Conservation (phyloP, 768 basidiomycete genomes). For the Filobasidium floriforme region DNA sequence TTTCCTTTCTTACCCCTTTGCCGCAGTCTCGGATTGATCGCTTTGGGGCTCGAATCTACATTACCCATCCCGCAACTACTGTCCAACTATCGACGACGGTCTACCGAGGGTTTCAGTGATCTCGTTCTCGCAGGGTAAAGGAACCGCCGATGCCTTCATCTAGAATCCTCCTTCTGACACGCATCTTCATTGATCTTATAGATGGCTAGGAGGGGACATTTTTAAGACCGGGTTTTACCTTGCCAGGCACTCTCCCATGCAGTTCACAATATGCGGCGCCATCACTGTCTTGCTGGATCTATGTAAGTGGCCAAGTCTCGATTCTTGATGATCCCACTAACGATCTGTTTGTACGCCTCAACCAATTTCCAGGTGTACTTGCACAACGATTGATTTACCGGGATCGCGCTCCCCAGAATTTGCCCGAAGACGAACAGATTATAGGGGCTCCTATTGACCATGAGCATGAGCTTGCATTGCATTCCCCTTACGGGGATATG, state of each 20-base stretch:
- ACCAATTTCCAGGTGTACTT: constrained; percentile 27
- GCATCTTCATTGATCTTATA: background rate
- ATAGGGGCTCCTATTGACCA: background rate
- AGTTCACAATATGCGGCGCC: constrained; percentile 42
- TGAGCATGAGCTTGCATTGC: background rate
- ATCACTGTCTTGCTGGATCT: constrained; percentile 41
- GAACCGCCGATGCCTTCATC: background rate
- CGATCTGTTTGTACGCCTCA: background rate
- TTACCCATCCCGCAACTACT: constrained; percentile 44
- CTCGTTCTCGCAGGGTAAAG: constrained; percentile 33
- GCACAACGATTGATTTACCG: constrained; percentile 31
- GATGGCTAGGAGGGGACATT: constrained; percentile 42
- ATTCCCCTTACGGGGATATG: no score
- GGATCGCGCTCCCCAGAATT: background rate
- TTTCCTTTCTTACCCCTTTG: background rate
- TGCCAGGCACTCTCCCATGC: constrained; percentile 34
- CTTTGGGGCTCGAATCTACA: constrained; percentile 34
- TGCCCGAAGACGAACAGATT: background rate
- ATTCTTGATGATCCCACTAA: no score
- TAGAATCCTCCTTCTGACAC: no score
- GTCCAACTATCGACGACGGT: constrained; percentile 37
- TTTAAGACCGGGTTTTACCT: constrained; percentile 45
- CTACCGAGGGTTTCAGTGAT: constrained; percentile 40
- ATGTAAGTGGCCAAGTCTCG: constrained; percentile 22
- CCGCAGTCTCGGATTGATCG: constrained; percentile 11